Evolutionary conservation across 2,329 filamentous ascomycete species (phyloP), one percentile per base, ranked within the genome.

Genomic region (Ramularia endophylla): DNA sequence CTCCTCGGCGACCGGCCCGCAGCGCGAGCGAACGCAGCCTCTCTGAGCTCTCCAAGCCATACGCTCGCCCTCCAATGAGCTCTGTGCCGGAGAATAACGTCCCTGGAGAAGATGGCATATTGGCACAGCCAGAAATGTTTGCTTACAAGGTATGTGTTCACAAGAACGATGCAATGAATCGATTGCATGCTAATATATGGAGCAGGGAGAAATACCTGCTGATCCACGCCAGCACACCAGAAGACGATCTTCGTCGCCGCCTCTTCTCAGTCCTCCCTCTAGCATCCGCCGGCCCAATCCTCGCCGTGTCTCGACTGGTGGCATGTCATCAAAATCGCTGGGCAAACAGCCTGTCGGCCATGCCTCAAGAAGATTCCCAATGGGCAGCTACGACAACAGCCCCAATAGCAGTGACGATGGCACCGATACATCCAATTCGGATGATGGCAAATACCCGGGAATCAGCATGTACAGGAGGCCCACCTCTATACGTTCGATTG

Each of bases 81-180:
- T 44, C 55, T 12, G 55, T 55, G 32, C 55, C 50, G 4, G 55
- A 57, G 43, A 36, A 54, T 44, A 49, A 48, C 15, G 41, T 49
- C 19, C 36, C 51, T 3, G 45, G 43, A 6, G 47, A 51, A 15
- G 35, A 45, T 6, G 25, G 29, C 9, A 25, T 43, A n/a, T 43
- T 48, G 15, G 40, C 37, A 3, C 46, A 38, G 20, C 40, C 46
- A 8, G 43, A 39, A 12, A 32, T 50, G n/a, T 58, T 51, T 39
- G 34, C 53, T 8, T 57, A 57, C 48, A 54, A 54, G 38, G 56
- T 55, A 25, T 25, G 22, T 25, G 22, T n/a, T n/a, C n/a, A n/a
- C n/a, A n/a, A n/a, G n/a, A n/a, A n/a, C n/a, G n/a, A n/a, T n/a
- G n/a, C n/a, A n/a, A n/a, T n/a, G n/a, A n/a, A n/a, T n/a, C n/a